Percentiles rank a stretch among this genome's conserved stretches.
These are phyloP conservation scores for Juncus effusus DNA, from an alignment of 176 grass and related monocot genomes.

Conservation along the genomic window DNA sequence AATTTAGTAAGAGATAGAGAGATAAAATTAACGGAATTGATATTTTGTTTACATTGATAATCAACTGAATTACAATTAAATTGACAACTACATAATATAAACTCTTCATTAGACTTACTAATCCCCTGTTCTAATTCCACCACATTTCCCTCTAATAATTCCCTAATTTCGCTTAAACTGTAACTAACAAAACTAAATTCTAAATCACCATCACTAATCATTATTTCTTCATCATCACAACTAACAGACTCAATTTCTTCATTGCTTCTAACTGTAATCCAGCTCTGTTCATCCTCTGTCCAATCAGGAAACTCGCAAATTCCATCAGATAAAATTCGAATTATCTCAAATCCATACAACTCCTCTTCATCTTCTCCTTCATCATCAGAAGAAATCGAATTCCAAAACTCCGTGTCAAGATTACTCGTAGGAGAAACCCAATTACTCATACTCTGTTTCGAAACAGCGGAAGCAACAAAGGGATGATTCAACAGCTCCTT, in stretches of 20 bases:
- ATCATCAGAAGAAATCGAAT: conserved; percentile 24
- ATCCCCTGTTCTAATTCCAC: too few species aligned
- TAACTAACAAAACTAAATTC: conserved; percentile 16
- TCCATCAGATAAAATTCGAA: conserved; percentile 9
- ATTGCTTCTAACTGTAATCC: conserved; percentile 27
- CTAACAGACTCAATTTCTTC: background rate
- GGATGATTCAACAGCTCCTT: conserved; percentile 58
- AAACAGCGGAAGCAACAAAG: conserved; percentile 36
- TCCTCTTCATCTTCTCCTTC: conserved; percentile 19
- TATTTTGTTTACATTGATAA: too few species aligned
- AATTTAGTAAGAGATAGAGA: too few species aligned
- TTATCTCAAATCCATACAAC: conserved; percentile 4
- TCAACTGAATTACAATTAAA: too few species aligned
- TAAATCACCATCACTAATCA: conserved; percentile 4
- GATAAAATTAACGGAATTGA: too few species aligned
- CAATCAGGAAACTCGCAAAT: background rate
- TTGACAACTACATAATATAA: too few species aligned
- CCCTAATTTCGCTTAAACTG: conserved; percentile 5
- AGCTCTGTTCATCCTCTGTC: conserved; percentile 8
- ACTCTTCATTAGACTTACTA: too few species aligned
- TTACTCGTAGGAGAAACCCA: conserved; percentile 72
- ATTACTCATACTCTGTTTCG: conserved; percentile 2
- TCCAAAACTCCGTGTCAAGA: conserved; percentile 54
- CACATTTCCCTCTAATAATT: background rate
- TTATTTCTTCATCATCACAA: background rate